Evolutionary conservation across 1,284 basidiomycete genomes (phyloP), one percentile per base, ranked within the genome.

Genomic region (Ustilago lituana): DNA sequence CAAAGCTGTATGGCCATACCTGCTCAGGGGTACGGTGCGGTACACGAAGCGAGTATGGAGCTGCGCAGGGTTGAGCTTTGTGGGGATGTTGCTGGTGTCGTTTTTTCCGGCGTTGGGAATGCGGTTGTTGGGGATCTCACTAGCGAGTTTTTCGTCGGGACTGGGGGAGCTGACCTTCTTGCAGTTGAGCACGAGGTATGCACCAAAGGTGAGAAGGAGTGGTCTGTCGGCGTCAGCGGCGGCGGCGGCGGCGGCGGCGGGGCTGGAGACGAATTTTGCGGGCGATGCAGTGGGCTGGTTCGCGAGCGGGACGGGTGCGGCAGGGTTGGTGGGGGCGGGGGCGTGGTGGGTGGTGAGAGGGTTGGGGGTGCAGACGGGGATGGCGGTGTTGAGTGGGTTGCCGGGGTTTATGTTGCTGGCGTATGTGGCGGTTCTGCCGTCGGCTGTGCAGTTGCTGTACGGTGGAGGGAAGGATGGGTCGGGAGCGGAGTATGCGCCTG

Each of bases 111-210:
- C 84, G 8, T 84, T 98, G 5, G 82, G 82, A 31, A 88, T 90
- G 75, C 87, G 94, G 29, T 84, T 98, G 4, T 73, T 93, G 12
- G 95, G 96, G 12, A 98, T 98, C 47, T 86, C 88, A 36, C 82
- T 95, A 5, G 94, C 96, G 0, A 94, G 92, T 0, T 93, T 98
- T 78, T 92, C 93, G 0, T 92, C 91, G 11, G 93, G 93, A 87
- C 85, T 98, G 6, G 95, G 96, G 12, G 95, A 98, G 83, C 83
- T 98, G 61, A 98, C 94, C 1, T 98, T 93, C 79, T 84, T 98
- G 3, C 95, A 98, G 83, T 85, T 96, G 4, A 93, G 93, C 0
- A 97, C 94, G 0, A 90, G 90, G 0, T 79, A 76, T 54, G 73
- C 67, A 11, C 45, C 45, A 19, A 41, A 58, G 12, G 36, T 51